phyloP scores from a whole-genome alignment of 2,329 filamentous ascomycete genomes.

The Fusarium sp. region DNA sequence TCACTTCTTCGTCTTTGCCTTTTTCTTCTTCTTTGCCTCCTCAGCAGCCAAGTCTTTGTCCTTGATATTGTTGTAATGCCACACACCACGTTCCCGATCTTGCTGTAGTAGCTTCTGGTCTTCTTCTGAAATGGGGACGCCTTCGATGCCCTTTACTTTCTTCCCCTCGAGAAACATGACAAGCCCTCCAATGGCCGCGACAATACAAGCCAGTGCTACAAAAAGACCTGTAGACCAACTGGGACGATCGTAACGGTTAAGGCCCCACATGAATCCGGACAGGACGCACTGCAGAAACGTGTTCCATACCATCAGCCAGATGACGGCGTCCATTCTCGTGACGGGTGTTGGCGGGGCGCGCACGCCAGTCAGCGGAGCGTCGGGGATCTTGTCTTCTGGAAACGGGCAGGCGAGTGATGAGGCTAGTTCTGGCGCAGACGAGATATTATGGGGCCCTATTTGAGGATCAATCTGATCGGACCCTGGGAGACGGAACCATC shows the following conservation, averaged over 20 bases:
- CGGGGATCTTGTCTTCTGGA: conserved; percentile 69
- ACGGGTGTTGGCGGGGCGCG: conserved; percentile 71
- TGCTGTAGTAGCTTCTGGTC: conserved; percentile 59
- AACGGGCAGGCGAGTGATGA: conserved; percentile 59
- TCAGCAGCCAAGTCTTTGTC: conserved; percentile 42
- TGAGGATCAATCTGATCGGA: conserved; percentile 65
- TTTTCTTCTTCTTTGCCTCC: conserved; percentile 34
- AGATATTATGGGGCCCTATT: conserved; percentile 62
- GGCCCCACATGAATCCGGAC: conserved; percentile 83
- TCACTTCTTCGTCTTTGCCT: conserved; percentile 36
- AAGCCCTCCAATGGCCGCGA: conserved; percentile 72
- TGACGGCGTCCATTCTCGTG: conserved; percentile 82
- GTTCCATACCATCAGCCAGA: conserved; percentile 82
- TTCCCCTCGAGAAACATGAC: conserved; percentile 77
- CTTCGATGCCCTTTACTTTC: conserved; percentile 75
- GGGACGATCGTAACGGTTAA: conserved; percentile 77
- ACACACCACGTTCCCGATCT: conserved; percentile 64
- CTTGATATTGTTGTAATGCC: conserved; percentile 59
- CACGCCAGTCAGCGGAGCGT: conserved; percentile 74
- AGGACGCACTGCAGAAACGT: conserved; percentile 79
- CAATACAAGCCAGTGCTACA: conserved; percentile 75
- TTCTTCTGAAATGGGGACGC: conserved; percentile 67
- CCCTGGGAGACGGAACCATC: conserved; percentile 78
- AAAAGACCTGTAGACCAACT: conserved; percentile 83
- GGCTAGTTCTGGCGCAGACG: conserved; percentile 50